phyloP scores from a whole-genome alignment of 2,329 filamentous ascomycete genomes.

The Fusarium abutilonis region DNA sequence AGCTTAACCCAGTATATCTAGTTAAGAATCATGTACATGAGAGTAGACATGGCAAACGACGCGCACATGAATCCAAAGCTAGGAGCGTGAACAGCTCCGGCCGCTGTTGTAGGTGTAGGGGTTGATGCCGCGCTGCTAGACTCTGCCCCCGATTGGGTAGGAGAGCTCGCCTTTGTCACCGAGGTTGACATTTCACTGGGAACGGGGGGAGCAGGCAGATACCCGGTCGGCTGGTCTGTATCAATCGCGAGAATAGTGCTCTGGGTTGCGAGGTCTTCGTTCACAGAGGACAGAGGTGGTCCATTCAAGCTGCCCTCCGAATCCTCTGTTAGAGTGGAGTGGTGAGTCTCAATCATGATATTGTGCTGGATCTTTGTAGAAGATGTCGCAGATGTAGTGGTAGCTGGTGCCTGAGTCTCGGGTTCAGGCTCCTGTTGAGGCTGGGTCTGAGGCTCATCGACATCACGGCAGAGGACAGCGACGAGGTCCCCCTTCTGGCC shows the following conservation, averaged over 20 bases:
- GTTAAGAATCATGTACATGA: slow-evolving; percentile 34
- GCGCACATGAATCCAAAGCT: slow-evolving; percentile 31
- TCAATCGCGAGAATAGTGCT: slow-evolving; percentile 36
- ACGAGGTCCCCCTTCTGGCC: slow-evolving; percentile 52
- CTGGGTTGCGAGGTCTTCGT: slow-evolving; percentile 35
- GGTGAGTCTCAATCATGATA: slow-evolving; percentile 27
- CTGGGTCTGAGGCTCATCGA: slow-evolving; percentile 27
- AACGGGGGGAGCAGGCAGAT: slow-evolving; percentile 15
- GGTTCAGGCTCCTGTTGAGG: slow-evolving; percentile 11
- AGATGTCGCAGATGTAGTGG: slow-evolving; percentile 11
- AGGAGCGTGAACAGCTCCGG: slow-evolving; percentile 24
- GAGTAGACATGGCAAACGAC: slow-evolving; percentile 30
- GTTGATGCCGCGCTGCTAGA: slow-evolving; percentile 8
- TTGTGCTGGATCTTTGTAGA: slow-evolving; percentile 28
- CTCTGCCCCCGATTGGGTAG: slow-evolving; percentile 11
- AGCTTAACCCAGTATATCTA: slow-evolving; percentile 1
- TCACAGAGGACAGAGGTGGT: slow-evolving; percentile 24
- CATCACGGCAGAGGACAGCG: slow-evolving; percentile 49
- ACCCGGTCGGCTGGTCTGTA: slow-evolving; percentile 34
- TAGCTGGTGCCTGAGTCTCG: slow-evolving; percentile 7
- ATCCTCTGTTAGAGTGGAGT: not conserved
- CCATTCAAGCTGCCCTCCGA: slow-evolving; percentile 17
- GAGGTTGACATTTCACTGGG: slow-evolving; percentile 27
- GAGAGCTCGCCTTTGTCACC: slow-evolving; percentile 9
- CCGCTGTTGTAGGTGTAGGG: slow-evolving; percentile 25